Conservation (phyloP, 2,329 filamentous ascomycete genomes). For the Albophoma yamanashiensis region DNA sequence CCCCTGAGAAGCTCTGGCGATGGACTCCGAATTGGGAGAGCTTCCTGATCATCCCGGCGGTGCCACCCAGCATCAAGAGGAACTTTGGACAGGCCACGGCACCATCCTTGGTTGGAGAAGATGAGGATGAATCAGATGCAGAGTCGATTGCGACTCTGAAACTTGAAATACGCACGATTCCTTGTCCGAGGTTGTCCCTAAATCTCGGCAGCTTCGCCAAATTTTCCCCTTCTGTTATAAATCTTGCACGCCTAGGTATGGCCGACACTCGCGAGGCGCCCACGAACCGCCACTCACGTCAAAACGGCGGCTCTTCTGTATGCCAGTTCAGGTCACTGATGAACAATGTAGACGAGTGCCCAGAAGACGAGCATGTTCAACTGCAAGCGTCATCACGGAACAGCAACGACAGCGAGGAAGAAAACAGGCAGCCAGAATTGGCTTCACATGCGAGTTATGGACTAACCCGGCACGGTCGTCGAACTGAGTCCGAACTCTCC, state of each 20-base stretch:
- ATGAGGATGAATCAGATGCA: slow-evolving; percentile 7
- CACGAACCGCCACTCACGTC: background rate
- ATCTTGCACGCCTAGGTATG: slow-evolving; percentile 5
- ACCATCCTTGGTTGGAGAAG: background rate
- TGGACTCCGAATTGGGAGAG: slow-evolving; percentile 25
- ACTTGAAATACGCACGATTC: slow-evolving; percentile 1
- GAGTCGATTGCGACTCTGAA: slow-evolving; percentile 11
- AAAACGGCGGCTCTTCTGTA: background rate
- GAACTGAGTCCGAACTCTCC: background rate
- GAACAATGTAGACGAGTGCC: background rate
- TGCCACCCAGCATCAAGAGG: slow-evolving; percentile 17
- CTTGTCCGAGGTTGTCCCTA: slow-evolving; percentile 19
- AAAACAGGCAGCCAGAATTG: background rate
- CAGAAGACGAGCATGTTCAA: background rate
- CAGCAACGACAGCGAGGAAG: background rate
- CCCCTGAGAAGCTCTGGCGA: slow-evolving; percentile 17
- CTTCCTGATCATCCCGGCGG: slow-evolving; percentile 24
- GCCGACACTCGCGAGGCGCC: background rate
- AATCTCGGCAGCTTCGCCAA: slow-evolving; percentile 15
- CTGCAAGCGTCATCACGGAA: background rate
- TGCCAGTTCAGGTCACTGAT: background rate
- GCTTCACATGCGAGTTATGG: background rate
- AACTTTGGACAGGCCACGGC: background rate
- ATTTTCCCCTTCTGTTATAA: slow-evolving; percentile 15
- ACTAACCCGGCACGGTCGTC: background rate